Evolutionary conservation across 1,139 yeast species (phyloP).

Genomic region (Suhomyces atakaporum): DNA sequence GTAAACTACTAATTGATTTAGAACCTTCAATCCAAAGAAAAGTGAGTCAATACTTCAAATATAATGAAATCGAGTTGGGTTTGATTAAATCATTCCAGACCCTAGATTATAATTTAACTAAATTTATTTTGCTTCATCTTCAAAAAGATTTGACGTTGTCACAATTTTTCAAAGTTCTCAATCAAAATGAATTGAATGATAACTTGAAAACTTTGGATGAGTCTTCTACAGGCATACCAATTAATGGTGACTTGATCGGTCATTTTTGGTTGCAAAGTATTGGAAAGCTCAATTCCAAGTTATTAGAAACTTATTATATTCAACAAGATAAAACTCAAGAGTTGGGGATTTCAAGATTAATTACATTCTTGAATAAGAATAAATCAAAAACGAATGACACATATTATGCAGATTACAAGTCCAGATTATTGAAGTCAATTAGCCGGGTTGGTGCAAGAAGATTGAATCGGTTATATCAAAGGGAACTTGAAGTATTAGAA

Average conservation of each 20-base stretch:
- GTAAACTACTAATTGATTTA: constrained; percentile 62
- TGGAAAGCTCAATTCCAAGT: constrained; percentile 26
- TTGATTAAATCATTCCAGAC: constrained; percentile 67
- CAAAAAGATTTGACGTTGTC: constrained; percentile 38
- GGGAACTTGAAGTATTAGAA: constrained; percentile 53
- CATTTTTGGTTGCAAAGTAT: constrained; percentile 41
- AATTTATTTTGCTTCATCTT: constrained; percentile 59
- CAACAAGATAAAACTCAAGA: constrained; percentile 38
- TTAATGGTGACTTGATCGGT: constrained; percentile 46
- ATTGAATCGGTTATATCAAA: constrained; percentile 39
- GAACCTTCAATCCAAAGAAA: constrained; percentile 70
- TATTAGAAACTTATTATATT: constrained; percentile 33
- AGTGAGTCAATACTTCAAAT: constrained; percentile 62
- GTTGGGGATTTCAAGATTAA: constrained; percentile 25
- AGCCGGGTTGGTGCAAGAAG: constrained; percentile 25
- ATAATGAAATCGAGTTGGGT: constrained; percentile 76
- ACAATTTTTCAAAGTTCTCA: constrained; percentile 43
- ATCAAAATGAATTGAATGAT: constrained; percentile 39
- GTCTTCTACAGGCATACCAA: constrained; percentile 4
- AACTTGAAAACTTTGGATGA: constrained; percentile 20
- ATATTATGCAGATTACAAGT: constrained; percentile 30
- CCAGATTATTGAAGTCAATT: constrained; percentile 26
- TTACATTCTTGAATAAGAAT: constrained; percentile 15
- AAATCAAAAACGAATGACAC: constrained; percentile 14
- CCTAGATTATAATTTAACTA: constrained; percentile 64